A percentile compares a stretch with the other conserved stretches of the same genome.
These are phyloP conservation scores for Mycena haematopus DNA, from an alignment of 768 basidiomycete species.

Conservation along the genomic window DNA sequence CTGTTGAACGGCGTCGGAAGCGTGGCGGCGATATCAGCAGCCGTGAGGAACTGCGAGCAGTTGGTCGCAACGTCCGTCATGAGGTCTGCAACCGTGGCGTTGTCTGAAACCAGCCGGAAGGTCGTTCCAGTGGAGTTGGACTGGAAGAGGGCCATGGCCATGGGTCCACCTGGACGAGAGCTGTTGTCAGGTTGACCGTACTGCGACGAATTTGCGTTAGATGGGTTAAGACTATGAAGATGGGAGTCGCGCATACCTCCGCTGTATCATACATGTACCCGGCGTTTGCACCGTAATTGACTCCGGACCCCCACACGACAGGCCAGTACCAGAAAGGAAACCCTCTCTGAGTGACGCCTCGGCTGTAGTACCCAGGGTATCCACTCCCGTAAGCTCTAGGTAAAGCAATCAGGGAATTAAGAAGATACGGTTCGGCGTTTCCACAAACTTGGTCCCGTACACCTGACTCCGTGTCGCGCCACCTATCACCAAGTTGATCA, in stretches of 20 bases:
- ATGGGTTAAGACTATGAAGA: background rate
- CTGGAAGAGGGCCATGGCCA: constrained; percentile 45
- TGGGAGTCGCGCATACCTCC: constrained; percentile 43
- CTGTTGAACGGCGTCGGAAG: constrained; percentile 38
- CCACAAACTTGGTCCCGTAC: constrained; percentile 50
- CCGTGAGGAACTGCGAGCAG: constrained; percentile 45
- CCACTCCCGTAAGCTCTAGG: constrained; percentile 66
- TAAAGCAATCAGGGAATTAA: background rate
- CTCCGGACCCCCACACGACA: constrained; percentile 51
- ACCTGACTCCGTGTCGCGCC: constrained; percentile 56
- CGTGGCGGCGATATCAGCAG: constrained; percentile 32
- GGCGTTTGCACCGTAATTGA: constrained; percentile 33
- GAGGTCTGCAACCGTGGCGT: constrained; percentile 49
- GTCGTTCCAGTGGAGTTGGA: constrained; percentile 44
- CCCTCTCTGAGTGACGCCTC: constrained; percentile 53
- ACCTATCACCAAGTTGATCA: constrained; percentile 38
- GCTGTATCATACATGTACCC: constrained; percentile 34
- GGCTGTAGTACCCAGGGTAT: constrained; percentile 55
- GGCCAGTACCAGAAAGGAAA: constrained; percentile 79
- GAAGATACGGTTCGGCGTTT: constrained; percentile 12
- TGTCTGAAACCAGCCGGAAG: constrained; percentile 54
- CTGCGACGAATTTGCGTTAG: constrained; percentile 33
- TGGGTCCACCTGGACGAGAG: constrained; percentile 53
- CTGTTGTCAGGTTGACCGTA: constrained; percentile 52
- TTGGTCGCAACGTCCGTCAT: constrained; percentile 45